Percentiles rank a stretch among this genome's conserved stretches.
phyloP scores from a whole-genome alignment of 208 protist genomes.

The Trypanosoma scelopori region DNA sequence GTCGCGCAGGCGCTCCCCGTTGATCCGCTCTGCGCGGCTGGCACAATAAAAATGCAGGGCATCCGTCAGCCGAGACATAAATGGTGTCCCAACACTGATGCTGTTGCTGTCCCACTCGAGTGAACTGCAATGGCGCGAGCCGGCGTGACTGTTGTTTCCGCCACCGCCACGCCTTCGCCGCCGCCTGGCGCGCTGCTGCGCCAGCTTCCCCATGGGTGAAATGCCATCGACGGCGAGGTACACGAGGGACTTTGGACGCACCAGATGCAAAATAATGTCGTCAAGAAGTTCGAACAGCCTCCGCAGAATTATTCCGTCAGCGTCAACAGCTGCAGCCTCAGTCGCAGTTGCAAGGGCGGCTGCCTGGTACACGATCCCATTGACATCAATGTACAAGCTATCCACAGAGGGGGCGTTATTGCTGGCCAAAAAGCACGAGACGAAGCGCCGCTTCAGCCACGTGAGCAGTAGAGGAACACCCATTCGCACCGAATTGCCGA shows the following conservation, averaged over 20 bases:
- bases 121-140: slow-evolving; percentile 25
- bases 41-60: slow-evolving; percentile 81
- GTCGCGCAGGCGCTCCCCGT: slow-evolving; percentile 68
- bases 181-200: slow-evolving; percentile 97
- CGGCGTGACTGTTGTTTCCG: slow-evolving; percentile 58
- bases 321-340: slow-evolving; percentile 46
- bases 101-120: slow-evolving; percentile 76
- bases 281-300: slow-evolving; percentile 79
- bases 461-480: slow-evolving; percentile 86
- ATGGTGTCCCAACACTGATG: slow-evolving; percentile 84
- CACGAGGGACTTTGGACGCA: slow-evolving; percentile 94
- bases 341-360: slow-evolving; percentile 53
- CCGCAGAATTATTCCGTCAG: slow-evolving; percentile 65
- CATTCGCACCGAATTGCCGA: slow-evolving; percentile 39
- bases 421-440: slow-evolving; percentile 77
- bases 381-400: slow-evolving; percentile 86
- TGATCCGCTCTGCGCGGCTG: slow-evolving; percentile 83
- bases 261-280: slow-evolving; percentile 81
- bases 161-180: slow-evolving; percentile 58
- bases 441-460: slow-evolving; percentile 76
- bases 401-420: slow-evolving; percentile 36
- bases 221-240: slow-evolving; percentile 97
- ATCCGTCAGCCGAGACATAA: slow-evolving; percentile 79
- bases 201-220: slow-evolving; percentile 98
- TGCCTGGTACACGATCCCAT: slow-evolving; percentile 83